phyloP scores from a whole-genome alignment of 257 asterid species.

The Nicotiana benthamiana region DNA sequence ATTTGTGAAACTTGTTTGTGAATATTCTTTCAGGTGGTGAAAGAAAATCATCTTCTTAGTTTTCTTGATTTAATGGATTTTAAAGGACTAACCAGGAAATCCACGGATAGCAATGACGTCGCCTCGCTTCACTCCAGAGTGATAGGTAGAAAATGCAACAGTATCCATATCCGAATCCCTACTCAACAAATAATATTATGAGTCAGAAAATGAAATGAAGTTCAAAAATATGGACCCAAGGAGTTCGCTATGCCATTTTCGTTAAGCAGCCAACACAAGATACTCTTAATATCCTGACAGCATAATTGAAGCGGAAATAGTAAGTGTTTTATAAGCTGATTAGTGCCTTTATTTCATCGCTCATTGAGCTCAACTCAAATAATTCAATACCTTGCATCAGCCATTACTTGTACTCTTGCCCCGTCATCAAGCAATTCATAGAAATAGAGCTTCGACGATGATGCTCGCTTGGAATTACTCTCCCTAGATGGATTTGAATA shows the following conservation, averaged over 20 bases:
- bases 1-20: neutral
- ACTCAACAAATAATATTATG: neutral
- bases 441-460: slow-evolving; percentile 10
- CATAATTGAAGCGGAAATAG: neutral
- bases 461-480: slow-evolving; percentile 8
- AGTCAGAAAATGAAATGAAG: neutral
- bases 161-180: neutral
- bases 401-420: slow-evolving; percentile 2
- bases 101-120: neutral
- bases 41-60: neutral
- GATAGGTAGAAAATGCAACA: neutral
- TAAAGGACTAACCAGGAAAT: slow-evolving; percentile 6
- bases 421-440: slow-evolving; percentile 5
- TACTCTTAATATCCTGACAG: neutral
- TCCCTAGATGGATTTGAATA: neutral
- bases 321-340: neutral
- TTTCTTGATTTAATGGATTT: neutral
- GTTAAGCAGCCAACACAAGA: neutral
- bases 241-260: neutral
- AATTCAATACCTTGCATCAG: slow-evolving; percentile 10
- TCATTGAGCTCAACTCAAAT: neutral
- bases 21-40: neutral
- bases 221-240: neutral
- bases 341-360: neutral
- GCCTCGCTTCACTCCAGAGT: slow-evolving; percentile 6